Percentiles rank a stretch among this genome's conserved stretches.
Conservation (phyloP, 2,329 filamentous ascomycete genomes). For the Colletotrichum trifolii region DNA sequence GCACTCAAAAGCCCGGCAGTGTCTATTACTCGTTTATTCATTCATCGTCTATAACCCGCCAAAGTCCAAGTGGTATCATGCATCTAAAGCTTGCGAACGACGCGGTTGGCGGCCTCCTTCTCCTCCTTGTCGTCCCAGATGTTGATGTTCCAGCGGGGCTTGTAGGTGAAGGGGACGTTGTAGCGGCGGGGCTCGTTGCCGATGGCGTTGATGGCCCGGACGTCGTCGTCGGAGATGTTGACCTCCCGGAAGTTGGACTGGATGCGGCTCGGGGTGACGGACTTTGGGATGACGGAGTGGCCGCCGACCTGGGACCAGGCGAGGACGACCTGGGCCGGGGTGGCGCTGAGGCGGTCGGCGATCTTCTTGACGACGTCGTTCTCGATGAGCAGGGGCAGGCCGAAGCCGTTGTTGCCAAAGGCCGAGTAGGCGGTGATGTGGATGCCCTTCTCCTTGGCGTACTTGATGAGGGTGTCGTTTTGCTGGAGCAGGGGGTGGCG, state of each 20-base stretch:
- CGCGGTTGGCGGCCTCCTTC: constrained; percentile 59
- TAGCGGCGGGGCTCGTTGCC: constrained; percentile 62
- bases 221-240: constrained; percentile 68
- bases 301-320: constrained; percentile 70
- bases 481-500: constrained; percentile 72
- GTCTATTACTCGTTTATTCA: constrained; percentile 14
- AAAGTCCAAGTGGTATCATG: constrained; percentile 25
- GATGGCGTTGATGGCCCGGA: constrained; percentile 70
- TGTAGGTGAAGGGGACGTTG: constrained; percentile 57
- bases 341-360: constrained; percentile 59
- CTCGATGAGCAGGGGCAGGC: constrained; percentile 66
- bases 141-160: constrained; percentile 63
- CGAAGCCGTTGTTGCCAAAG: constrained; percentile 59
- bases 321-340: constrained; percentile 60
- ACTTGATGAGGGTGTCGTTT: constrained; percentile 68
- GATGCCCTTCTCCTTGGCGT: constrained; percentile 71
- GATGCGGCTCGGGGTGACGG: constrained; percentile 75
- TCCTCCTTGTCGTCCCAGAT: constrained; percentile 66
- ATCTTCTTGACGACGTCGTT: constrained; percentile 65
- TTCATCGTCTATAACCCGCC: constrained; percentile 25
- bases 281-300: constrained; percentile 81
- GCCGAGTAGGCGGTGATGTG: constrained; percentile 74
- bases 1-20: background rate
- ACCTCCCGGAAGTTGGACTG: constrained; percentile 76
- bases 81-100: constrained; percentile 48